Evolutionary conservation across 257 asterid species (phyloP).

Genomic region (Salvia hispanica): DNA sequence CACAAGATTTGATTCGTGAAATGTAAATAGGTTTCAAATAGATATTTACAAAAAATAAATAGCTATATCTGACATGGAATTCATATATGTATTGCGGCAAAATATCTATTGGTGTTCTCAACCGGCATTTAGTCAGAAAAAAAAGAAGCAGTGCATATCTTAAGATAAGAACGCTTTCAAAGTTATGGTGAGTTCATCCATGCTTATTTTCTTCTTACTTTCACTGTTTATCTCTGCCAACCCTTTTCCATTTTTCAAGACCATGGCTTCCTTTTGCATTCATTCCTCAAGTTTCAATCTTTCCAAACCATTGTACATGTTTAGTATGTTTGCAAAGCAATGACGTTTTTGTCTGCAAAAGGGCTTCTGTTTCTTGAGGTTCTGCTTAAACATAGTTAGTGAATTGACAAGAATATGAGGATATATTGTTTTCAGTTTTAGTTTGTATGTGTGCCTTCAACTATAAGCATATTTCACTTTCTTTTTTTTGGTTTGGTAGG

Average conservation of each 20-base stretch:
- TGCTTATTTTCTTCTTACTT: conserved; percentile 26
- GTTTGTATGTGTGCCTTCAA: conserved; percentile 26
- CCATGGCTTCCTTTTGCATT: conserved; percentile 8
- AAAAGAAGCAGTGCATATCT: conserved; percentile 31
- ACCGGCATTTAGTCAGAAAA: conserved; percentile 28
- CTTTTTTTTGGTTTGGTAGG: conserved; percentile 21
- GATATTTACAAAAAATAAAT: background rate
- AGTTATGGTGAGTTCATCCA: conserved; percentile 47
- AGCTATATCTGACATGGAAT: conserved; percentile 14
- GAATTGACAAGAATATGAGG: conserved; percentile 23
- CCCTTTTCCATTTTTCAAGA: conserved; percentile 19
- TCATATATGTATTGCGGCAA: conserved; percentile 24
- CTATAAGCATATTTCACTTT: conserved; percentile 9
- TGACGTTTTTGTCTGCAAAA: conserved; percentile 4
- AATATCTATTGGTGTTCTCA: conserved; percentile 31
- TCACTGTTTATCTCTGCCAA: conserved; percentile 18
- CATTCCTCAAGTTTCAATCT: conserved; percentile 32
- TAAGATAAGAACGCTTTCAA: conserved; percentile 34
- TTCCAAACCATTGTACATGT: conserved; percentile 34
- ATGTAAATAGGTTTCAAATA: background rate
- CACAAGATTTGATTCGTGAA: background rate
- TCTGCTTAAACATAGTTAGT: conserved; percentile 10
- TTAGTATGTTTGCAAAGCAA: conserved; percentile 21
- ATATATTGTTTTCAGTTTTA: conserved; percentile 6
- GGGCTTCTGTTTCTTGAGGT: conserved; percentile 28